A percentile compares a stretch with the other conserved stretches of the same genome.
Conservation (phyloP, 1,139 yeast genomes). For the Yamadazyma friedrichii region DNA sequence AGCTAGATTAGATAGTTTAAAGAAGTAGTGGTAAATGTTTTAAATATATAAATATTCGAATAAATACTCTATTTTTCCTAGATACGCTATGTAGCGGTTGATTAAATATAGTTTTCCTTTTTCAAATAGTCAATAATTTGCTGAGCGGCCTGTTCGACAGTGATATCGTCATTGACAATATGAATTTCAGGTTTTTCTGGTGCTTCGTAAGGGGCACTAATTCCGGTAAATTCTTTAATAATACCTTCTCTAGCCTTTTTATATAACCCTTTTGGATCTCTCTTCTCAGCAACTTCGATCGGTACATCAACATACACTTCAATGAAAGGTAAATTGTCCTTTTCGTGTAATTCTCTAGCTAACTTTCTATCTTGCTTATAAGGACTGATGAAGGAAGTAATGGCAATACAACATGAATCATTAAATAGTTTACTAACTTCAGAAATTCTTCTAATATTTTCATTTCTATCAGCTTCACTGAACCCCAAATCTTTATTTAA, state of each 20-base stretch:
- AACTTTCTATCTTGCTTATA: conserved; percentile 78
- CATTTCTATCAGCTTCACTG: conserved; percentile 87
- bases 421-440: conserved; percentile 91
- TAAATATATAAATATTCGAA: no score
- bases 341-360: conserved; percentile 82
- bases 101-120: conserved; percentile 48
- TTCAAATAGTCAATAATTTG: conserved; percentile 68
- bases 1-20: conserved; percentile 81
- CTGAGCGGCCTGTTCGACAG: conserved; percentile 79
- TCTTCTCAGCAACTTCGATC: conserved; percentile 86
- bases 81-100: no score
- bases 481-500: conserved; percentile 93
- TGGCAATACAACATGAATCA: conserved; percentile 79
- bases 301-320: conserved; percentile 95
- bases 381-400: conserved; percentile 92
- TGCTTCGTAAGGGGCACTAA: conserved; percentile 93
- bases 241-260: conserved; percentile 95
- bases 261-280: conserved; percentile 96
- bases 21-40: conserved; percentile 37
- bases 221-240: conserved; percentile 93
- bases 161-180: conserved; percentile 60
- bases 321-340: conserved; percentile 74
- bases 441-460: conserved; percentile 89
- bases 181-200: conserved; percentile 84
- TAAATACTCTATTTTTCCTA: no score